Conservation (phyloP, 2,329 filamentous ascomycete species). For the Aspergillus carbonarius region DNA sequence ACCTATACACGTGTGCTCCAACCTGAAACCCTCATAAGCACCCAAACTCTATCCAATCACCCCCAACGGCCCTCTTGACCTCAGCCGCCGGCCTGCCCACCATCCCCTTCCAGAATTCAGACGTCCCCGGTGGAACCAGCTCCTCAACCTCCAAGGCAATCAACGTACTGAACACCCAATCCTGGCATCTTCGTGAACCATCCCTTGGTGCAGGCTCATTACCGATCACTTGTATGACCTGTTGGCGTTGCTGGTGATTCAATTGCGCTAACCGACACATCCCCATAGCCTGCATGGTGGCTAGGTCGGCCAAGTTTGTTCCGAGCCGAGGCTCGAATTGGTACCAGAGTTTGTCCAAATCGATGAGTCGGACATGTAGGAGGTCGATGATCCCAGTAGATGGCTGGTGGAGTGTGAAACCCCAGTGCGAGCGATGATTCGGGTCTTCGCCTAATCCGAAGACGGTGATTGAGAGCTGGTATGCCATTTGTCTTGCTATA, state of each 20-base stretch:
- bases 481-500: not conserved
- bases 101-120: slow-evolving; percentile 25
- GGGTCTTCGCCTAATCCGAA: slow-evolving; percentile 25
- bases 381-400: slow-evolving; percentile 23
- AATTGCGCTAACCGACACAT: slow-evolving; percentile 21
- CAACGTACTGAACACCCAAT: slow-evolving; percentile 27
- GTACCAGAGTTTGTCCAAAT: slow-evolving; percentile 23
- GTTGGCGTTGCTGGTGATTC: slow-evolving; percentile 16
- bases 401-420: slow-evolving; percentile 23
- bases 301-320: slow-evolving; percentile 14
- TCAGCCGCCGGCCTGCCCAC: slow-evolving; percentile 17
- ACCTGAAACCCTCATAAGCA: too few species aligned
- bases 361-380: slow-evolving; percentile 26
- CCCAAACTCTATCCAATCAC: not conserved
- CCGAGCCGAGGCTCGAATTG: slow-evolving; percentile 22
- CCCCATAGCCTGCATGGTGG: slow-evolving; percentile 23
- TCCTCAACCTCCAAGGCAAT: slow-evolving; percentile 27
- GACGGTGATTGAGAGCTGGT: slow-evolving; percentile 24
- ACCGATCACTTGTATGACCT: slow-evolving; percentile 20
- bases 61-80: not conserved
- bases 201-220: slow-evolving; percentile 21
- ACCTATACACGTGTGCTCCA: too few species aligned
- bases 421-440: slow-evolving; percentile 26
- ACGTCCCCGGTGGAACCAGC: slow-evolving; percentile 24
- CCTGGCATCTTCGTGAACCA: slow-evolving; percentile 23